phyloP scores from a whole-genome alignment of 768 basidiomycete genomes.

The Auriscalpium orientale region DNA sequence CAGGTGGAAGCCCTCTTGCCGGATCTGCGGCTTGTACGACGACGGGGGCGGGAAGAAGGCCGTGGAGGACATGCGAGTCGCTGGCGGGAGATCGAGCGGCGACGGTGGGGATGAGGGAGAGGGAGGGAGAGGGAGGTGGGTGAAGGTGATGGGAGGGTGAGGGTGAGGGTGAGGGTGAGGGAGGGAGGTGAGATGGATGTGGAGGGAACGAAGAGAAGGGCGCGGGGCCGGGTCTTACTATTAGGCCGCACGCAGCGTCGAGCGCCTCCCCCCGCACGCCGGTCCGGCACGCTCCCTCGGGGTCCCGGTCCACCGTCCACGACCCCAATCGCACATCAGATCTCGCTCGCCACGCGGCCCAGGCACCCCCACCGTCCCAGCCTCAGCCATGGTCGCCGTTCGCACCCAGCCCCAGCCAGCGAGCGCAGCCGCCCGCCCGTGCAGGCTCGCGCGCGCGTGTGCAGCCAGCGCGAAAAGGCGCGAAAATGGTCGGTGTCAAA shows the following conservation, averaged over 20 bases:
- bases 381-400: neutral
- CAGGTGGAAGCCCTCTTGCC: conserved; percentile 71
- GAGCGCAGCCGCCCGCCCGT: too few species aligned
- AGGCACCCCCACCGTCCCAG: neutral
- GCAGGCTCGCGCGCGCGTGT: too few species aligned
- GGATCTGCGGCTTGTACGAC: conserved; percentile 50
- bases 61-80: conserved; percentile 22
- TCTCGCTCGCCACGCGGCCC: conserved; percentile 13
- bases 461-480: too few species aligned
- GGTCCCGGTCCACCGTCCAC: conserved; percentile 1
- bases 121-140: too few species aligned
- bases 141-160: too few species aligned
- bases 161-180: neutral
- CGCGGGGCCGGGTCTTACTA: too few species aligned
- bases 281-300: conserved; percentile 11
- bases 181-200: too few species aligned
- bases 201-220: too few species aligned
- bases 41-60: conserved; percentile 30
- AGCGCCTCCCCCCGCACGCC: neutral
- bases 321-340: neutral
- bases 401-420: neutral
- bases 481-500: too few species aligned
- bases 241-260: conserved; percentile 7
- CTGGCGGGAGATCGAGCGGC: neutral
- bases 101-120: neutral